Evolutionary conservation across 495 filamentous ascomycete species (phyloP), one percentile per base, ranked within the genome.

Genomic region (Rusavskia elegans): DNA sequence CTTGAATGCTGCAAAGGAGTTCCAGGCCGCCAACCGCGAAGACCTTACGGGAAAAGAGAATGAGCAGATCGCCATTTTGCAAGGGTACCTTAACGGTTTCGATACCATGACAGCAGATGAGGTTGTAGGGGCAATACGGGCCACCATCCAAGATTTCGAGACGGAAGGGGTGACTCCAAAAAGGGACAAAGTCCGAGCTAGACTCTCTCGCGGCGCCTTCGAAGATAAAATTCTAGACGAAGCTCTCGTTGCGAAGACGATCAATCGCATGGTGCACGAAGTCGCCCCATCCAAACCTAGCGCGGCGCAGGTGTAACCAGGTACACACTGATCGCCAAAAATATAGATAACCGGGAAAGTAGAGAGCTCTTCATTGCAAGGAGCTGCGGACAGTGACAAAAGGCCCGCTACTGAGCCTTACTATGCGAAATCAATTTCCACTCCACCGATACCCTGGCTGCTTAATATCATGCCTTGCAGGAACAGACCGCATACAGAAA

Each of bases 31-130:
- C 27, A 66, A 73, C 1, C 64, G 80, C 44, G 55, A 66, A 16
- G 81, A 83, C 57, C 63, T 83, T 21, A 72, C 72, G 49, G 71
- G 75, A 21, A 75, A 76, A 54, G 79, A 84, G 61, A 68, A 79
- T 37, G 64, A 63, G 39, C 78, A 83, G 53, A 61, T 73, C 7
- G 55, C 60, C 1, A 66, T 84, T 1, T 57, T 84, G 53, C 68
- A 82, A 55, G 76, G 73, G 52, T 83, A 83, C 57, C 71, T 71
- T 1, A 60, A 68, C 27, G 67, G 73, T 23, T 73, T 82, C 30
- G 60, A 76, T 55, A 73, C 68, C 10, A 58, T 76, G 60, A 61
- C 61, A 30, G 57, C 66, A 51, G 71, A 75, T 23, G 77, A 81
- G 49, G 63, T 81, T 35, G 64, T 66, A 52, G 59, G 56, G 0